A percentile compares a stretch with the other conserved stretches of the same genome.
Conservation (phyloP, 2,329 filamentous ascomycete genomes). For the Fusarium subglutinans region DNA sequence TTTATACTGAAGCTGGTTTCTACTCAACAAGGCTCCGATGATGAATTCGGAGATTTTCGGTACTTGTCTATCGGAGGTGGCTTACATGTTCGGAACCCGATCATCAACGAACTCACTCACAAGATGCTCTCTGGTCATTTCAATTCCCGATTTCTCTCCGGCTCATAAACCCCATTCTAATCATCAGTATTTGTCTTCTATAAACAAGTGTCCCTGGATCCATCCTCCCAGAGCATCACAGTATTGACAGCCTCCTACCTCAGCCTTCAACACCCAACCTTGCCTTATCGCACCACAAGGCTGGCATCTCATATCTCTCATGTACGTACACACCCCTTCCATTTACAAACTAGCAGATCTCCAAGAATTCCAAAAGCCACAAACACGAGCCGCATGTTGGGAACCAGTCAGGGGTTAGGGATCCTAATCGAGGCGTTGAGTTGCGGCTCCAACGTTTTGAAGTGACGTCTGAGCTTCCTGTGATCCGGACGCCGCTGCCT, state of each 20-base stretch:
- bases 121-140: not conserved
- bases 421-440: conserved; percentile 24
- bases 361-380: conserved; percentile 31
- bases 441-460: conserved; percentile 20
- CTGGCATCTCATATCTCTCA: not conserved
- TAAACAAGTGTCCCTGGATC: not conserved
- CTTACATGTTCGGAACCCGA: conserved; percentile 32
- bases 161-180: not conserved
- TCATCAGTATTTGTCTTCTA: not conserved
- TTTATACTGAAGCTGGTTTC: not conserved
- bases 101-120: not conserved
- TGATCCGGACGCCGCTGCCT: conserved; percentile 6
- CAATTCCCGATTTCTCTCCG: not conserved
- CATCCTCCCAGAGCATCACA: not conserved
- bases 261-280: not conserved
- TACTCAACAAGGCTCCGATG: not conserved
- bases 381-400: conserved; percentile 36
- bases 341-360: conserved; percentile 5
- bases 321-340: conserved; percentile 17
- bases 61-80: not conserved
- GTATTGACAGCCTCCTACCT: conserved; percentile 1
- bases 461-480: conserved; percentile 29
- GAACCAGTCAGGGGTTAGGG: conserved; percentile 32
- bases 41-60: not conserved
- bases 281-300: conserved; percentile 4